Base-by-base conservation (phyloP, 2,329 filamentous ascomycete genomes). In the Neonectria neomacrospora region DNA sequence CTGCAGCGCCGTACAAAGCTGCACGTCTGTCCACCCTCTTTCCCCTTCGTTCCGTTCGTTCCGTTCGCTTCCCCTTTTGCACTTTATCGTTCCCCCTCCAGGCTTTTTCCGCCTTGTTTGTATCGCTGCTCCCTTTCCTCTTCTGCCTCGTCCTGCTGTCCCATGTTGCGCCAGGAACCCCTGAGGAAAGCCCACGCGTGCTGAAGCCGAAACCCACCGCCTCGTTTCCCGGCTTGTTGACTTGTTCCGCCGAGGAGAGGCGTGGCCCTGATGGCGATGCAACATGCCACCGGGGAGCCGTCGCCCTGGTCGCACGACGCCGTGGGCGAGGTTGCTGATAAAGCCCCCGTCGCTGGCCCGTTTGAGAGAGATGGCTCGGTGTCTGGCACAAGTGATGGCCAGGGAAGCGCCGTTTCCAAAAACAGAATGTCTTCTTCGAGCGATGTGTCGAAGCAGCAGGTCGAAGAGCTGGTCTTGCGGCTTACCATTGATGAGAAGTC, bases 401-500 rank as follows among this genome's bases (percentile, higher is more conserved):
- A 57, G 18, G 37, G 45, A 41, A 58, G 48, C 53, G 30, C 18
- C 12, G 23, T 34, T 3, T 47, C 39, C 37, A 72, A 63, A 45
- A 68, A 71, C 54, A 69, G 63, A 39, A 63, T 67, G 63, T 69
- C 65, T 30, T 54, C 61, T 32, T 18, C 55, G 3, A 54, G 47
- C 26, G 71, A 73, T 42, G 69, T 73, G 63, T 72, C 71, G 1
- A 73, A 73, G 58, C 62, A 73, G 47, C 62, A 72, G 16, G 64
- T 74, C 34, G 71, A 74, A 22, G 71, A 68, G 26, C 20, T 74
- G 54, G 65, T 74, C 11, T 60, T 54, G 12, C 66, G 65, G 58
- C 32, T 72, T 47, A 72, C 69, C 6, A 67, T 71, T 44, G 72
- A 70, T 45, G 72, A 74, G 65, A 74, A 72, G 59, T 54, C 62